A percentile compares a stretch with the other conserved stretches of the same genome.
phyloP scores from a whole-genome alignment of 176 grass and related monocot species.

The Oryza nivara region DNA sequence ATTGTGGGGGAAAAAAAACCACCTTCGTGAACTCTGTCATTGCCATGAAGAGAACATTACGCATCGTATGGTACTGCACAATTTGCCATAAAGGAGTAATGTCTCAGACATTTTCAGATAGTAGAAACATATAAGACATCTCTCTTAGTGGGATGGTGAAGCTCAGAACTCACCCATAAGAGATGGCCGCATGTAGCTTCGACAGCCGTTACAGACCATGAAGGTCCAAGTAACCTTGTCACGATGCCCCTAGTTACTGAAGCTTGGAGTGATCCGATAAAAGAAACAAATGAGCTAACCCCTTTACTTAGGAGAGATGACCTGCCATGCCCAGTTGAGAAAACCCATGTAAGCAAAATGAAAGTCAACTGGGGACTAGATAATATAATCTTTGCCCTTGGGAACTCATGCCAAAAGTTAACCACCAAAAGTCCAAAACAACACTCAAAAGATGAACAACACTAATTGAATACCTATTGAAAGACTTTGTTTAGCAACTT shows the following conservation, averaged over 20 bases:
- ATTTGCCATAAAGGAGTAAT: slow-evolving; percentile 28
- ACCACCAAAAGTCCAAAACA: slow-evolving; percentile 6
- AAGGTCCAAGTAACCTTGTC: slow-evolving; percentile 70
- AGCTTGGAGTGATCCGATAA: slow-evolving; percentile 62
- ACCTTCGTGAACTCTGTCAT: slow-evolving; percentile 94
- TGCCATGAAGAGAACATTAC: slow-evolving; percentile 92
- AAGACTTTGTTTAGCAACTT: not conserved
- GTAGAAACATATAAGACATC: slow-evolving; percentile 20
- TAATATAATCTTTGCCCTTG: not conserved
- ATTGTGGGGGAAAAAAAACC: not conserved
- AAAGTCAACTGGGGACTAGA: not conserved
- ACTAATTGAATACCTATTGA: not conserved
- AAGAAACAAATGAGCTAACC: slow-evolving; percentile 66
- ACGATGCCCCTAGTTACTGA: slow-evolving; percentile 52
- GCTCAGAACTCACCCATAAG: slow-evolving; percentile 57
- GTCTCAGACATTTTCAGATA: slow-evolving; percentile 15
- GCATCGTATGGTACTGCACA: slow-evolving; percentile 87
- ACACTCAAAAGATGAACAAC: not conserved
- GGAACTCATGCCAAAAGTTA: slow-evolving; percentile 17
- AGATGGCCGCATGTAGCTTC: slow-evolving; percentile 76
- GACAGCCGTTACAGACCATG: slow-evolving; percentile 77
- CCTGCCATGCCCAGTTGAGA: slow-evolving; percentile 44
- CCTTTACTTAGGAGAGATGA: slow-evolving; percentile 73
- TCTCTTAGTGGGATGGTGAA: not conserved
- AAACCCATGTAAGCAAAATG: slow-evolving; percentile 24